phyloP scores from a whole-genome alignment of 179 eudicot genomes.

The Beta lomatogona region DNA sequence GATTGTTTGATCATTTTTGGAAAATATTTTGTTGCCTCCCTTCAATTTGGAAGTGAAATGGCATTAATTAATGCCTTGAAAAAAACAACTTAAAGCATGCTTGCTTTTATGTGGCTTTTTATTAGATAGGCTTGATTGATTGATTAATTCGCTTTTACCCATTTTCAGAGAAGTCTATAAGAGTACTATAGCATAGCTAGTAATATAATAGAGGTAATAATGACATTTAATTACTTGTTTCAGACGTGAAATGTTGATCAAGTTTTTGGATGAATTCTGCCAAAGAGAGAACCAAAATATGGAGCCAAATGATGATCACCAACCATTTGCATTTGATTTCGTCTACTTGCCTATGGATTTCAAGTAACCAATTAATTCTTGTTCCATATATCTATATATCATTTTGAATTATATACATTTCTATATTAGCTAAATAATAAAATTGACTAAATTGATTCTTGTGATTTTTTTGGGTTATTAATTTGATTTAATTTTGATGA shows the following conservation, averaged over 20 bases:
- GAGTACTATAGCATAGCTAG: background rate
- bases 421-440: too few relatives aligned
- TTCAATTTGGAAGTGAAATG: background rate
- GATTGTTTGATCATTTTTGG: background rate
- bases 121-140: background rate
- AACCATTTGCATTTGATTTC: constrained; percentile 25
- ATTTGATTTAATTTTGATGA: background rate
- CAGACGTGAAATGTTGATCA: constrained; percentile 29
- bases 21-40: background rate
- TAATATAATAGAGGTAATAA: background rate
- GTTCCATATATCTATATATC: too few relatives aligned
- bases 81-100: background rate
- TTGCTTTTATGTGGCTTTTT: background rate
- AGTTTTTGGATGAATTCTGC: constrained; percentile 31
- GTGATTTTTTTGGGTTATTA: background rate
- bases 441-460: too few relatives aligned
- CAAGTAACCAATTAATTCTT: background rate
- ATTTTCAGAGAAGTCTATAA: background rate
- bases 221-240: background rate
- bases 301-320: constrained; percentile 7
- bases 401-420: background rate
- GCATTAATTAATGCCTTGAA: background rate
- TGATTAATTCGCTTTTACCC: background rate
- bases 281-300: constrained; percentile 18
- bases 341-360: constrained; percentile 35